Evolutionary conservation across 2,329 filamentous ascomycete species (phyloP), one percentile per base, ranked within the genome.

Genomic region (Claviceps africana): DNA sequence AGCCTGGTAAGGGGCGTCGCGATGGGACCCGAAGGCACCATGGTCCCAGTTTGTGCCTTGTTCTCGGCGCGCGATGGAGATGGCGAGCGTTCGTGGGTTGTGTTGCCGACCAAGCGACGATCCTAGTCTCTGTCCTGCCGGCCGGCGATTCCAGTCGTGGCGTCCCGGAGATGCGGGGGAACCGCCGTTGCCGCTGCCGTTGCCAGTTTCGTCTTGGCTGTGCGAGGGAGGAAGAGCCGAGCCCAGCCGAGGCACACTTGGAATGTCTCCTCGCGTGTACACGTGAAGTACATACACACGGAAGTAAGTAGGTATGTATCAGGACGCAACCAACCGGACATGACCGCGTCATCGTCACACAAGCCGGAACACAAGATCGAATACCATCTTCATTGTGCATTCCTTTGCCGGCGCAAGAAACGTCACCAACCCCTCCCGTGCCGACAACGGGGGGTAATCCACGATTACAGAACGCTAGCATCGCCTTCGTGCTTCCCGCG

Each of bases 1-100:
- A 96, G 82, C 51, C 74, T 74, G 57, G 85, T 90, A 39, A 95
- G 77, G 2, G 88, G 86, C 11, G 88, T 94, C 54, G 78, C 79
- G 61, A 93, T 83, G 54, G 81, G 74, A 47, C 73, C 73, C 47
- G 64, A 53, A 21, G 68, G 59, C 51, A 70, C 64, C 70, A 75
- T 76, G 48, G 37, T n/a, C 40, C 37, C 6, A 35, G 25, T 8
- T 40, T n/a, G 37, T 19, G 10, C 10, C 15, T 3, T 3, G 37
- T n/a, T 15, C 17, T 17, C 37, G n/a, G 19, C 37, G 2, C 4
- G 37, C 17, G 37, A 19, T 25, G n/a, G 37, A 19, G 8, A 7
- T 19, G 17, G 17, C 19, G 15, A n/a, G n/a, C 37, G 21, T 42
- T 22, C n/a, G n/a, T n/a, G n/a, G n/a, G 40, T 42, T 11, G 33